Evolutionary conservation across 2,329 filamentous ascomycete species (phyloP), one percentile per base, ranked within the genome.

Genomic region (Cordyceps javanica): DNA sequence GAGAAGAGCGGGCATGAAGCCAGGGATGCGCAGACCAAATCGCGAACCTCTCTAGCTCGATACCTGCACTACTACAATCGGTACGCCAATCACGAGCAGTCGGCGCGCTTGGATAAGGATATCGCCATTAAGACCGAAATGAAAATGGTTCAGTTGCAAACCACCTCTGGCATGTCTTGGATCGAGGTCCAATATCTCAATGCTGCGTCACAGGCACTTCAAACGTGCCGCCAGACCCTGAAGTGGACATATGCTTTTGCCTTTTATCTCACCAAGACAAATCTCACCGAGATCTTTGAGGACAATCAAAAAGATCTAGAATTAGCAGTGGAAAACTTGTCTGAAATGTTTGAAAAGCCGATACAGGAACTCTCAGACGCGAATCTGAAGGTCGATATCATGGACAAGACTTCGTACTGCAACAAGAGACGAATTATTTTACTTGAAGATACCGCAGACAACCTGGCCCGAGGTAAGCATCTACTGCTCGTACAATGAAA

Each of bases 211-310:
- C 91, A 96, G 69, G 91, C 93, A 3, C 81, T 99, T 16, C 93
- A 97, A 75, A 91, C 91, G 48, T 99, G 94, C 73, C 89, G 94
- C n/a, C 93, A 97, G 75, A 99, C 94, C 0, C 80, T 99, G 5
- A 99, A 99, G 76, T 99, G 94, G 94, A 99, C 94, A 0, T 99
- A 99, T 67, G 94, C 94, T 0, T 99, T 99, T 73, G 94, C 94
- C 1, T 99, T 94, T 71, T 99, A 99, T 69, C 84, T 99, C n/a
- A 88, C 88, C 3, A 86, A 91, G 57, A 97, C 97, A 79, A 97
- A 99, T 68, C 77, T 94, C 57, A 97, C 94, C 0, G 90, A 93
- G 69, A 97, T 99, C 55, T 99, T 99, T 60, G 94, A 99, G 72
- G 92, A 97, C 71, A 99, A 99, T 71, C 94, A 99, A 68, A 96